Conservation (phyloP, 2,329 filamentous ascomycete genomes). For the Talaromyces funiculosus region DNA sequence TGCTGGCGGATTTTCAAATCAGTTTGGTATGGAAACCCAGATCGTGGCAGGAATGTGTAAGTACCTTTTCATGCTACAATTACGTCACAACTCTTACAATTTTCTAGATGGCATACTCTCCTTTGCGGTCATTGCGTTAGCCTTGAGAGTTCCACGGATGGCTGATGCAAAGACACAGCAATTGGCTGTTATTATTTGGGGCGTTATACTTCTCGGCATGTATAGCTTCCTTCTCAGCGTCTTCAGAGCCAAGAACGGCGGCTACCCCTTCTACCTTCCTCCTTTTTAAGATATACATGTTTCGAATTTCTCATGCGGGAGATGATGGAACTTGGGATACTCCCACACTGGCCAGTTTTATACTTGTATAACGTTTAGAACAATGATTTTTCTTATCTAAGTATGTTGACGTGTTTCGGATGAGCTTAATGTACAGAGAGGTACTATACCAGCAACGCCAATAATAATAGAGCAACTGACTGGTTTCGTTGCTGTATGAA, state of each 20-base stretch:
- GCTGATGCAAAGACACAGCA: conserved; percentile 71
- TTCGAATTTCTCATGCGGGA: background rate
- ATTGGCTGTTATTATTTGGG: conserved; percentile 74
- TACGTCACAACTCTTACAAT: conserved; percentile 10
- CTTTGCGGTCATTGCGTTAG: conserved; percentile 85
- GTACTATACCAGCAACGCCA: background rate
- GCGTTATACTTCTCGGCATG: conserved; percentile 66
- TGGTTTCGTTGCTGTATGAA: background rate
- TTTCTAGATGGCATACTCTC: conserved; percentile 67
- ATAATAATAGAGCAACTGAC: background rate
- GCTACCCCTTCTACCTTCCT: conserved; percentile 89
- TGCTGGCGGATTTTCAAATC: conserved; percentile 84
- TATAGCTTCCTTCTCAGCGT: conserved; percentile 94
- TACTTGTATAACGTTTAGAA: conserved; percentile 5
- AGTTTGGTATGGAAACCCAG: conserved; percentile 91
- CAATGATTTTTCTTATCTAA: background rate
- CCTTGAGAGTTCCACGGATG: conserved; percentile 87
- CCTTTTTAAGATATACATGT: conserved; percentile 59
- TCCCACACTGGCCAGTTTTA: background rate
- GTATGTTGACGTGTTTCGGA: background rate
- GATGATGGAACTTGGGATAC: conserved; percentile 17
- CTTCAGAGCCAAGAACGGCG: conserved; percentile 90
- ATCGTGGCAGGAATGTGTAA: conserved; percentile 90
- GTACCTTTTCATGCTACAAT: conserved; percentile 32
- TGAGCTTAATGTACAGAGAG: background rate